Evolutionary conservation across 2,329 filamentous ascomycete species (phyloP), one percentile per base, ranked within the genome.

Genomic region (Fonsecaea monophora): DNA sequence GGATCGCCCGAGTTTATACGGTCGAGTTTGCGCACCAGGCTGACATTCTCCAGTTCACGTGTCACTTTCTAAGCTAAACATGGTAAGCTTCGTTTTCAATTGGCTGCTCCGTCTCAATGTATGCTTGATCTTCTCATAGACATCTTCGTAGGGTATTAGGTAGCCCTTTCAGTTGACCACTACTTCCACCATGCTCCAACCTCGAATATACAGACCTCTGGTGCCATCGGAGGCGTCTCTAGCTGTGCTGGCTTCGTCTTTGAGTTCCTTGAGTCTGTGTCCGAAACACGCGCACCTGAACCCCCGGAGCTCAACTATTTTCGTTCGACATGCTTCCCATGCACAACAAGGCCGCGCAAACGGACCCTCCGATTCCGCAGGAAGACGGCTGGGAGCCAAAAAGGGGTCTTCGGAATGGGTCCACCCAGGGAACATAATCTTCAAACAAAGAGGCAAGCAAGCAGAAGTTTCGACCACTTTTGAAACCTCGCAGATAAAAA

Each of bases 391-490:
- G 72, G 95, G 95, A 73, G 94, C 94, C 4, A 99, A 99, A 85
- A 92, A 94, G 80, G 90, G 90, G 18, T 92, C 92, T 79, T 94
- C 94, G 77, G 91, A 97, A 82, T 96, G 90, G 79, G 95, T 99
- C 40, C 90, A 97, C 66, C 91, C 94, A 4, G 95, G 95, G 62
- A 98, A 97, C 83, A 99, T 99, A 80, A 91, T 99, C 81, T 99
- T 95, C 87, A 93, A 92, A 78, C 95, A 99, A 81, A 90, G 94
- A 75, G 73, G 72, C 71, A 69, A 35, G 72, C 71, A 69, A 35
- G 25, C 58, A 30, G 13, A 35, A 18, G 30, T 32, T 32, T 32
- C 30, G 6, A 38, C 13, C 15, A 12, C 34, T 21, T 12, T 32
- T 32, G 4, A 32, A 5, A 32, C 6, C 30, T 32, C 30, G 30